Evolutionary conservation across 768 basidiomycete species (phyloP).

Genomic region (Auricularia cornea): DNA sequence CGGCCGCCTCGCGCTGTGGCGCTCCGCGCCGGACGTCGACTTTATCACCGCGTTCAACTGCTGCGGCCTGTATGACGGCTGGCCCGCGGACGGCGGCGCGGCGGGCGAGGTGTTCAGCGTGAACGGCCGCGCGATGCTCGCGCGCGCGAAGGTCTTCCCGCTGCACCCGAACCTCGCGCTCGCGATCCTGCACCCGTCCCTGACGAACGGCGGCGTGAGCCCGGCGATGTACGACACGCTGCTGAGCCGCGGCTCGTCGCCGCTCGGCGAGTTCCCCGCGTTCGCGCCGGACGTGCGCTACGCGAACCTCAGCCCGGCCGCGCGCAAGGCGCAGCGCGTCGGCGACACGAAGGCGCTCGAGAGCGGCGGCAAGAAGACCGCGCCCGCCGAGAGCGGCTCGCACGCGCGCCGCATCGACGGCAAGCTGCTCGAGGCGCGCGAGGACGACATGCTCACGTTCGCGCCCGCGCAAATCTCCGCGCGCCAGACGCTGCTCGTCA

Average conservation of each 20-base stretch:
- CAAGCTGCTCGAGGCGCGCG: background rate
- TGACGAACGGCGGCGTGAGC: background rate
- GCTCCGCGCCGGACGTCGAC: background rate
- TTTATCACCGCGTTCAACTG: background rate
- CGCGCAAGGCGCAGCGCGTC: background rate
- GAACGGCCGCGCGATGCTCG: background rate
- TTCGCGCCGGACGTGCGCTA: background rate
- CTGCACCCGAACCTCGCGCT: background rate
- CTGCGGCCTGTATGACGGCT: background rate
- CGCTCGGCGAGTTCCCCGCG: background rate
- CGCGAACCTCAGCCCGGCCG: background rate
- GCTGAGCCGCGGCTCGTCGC: background rate
- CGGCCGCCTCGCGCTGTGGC: background rate
- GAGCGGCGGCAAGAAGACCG: background rate
- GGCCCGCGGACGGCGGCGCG: background rate
- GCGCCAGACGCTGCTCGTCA: constrained; percentile 1
- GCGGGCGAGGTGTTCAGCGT: background rate
- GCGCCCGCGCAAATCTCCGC: background rate
- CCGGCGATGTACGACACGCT: background rate
- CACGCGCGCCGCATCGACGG: background rate
- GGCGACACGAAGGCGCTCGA: background rate
- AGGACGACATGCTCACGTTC: constrained; percentile 1
- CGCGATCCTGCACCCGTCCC: background rate
- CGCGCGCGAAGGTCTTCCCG: background rate
- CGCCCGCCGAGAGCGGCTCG: background rate